These are phyloP conservation scores for Blastomyces parvus DNA, from an alignment of 2,329 filamentous ascomycete species.

Conservation along the genomic window DNA sequence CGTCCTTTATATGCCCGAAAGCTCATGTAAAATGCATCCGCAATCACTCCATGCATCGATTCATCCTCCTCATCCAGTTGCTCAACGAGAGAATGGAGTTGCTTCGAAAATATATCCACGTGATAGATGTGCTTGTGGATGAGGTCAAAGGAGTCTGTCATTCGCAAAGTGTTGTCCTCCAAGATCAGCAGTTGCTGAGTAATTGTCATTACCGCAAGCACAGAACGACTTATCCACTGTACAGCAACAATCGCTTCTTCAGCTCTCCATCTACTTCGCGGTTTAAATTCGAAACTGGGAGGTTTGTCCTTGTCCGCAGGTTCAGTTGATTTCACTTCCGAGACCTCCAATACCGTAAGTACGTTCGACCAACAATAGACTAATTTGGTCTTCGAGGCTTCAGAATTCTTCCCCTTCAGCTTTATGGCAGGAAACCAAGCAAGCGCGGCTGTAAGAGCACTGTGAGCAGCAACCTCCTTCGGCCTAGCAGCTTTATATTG, in stretches of 20 bases:
- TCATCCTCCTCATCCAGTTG: slow-evolving; percentile 76
- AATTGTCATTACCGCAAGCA: slow-evolving; percentile 83
- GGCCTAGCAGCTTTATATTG: slow-evolving; percentile 88
- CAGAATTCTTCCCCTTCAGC: slow-evolving; percentile 64
- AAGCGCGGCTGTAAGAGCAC: slow-evolving; percentile 83
- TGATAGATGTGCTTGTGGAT: slow-evolving; percentile 90
- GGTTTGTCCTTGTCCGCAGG: slow-evolving; percentile 65
- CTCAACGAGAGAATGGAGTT: slow-evolving; percentile 76
- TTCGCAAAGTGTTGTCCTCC: slow-evolving; percentile 77
- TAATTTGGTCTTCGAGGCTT: slow-evolving; percentile 65
- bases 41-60: slow-evolving; percentile 89
- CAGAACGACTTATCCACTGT: slow-evolving; percentile 92
- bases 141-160: slow-evolving; percentile 91
- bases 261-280: slow-evolving; percentile 81
- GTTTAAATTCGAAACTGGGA: slow-evolving; percentile 65
- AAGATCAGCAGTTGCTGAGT: slow-evolving; percentile 87
- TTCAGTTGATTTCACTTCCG: slow-evolving; percentile 52
- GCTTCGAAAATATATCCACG: slow-evolving; percentile 76
- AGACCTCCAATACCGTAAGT: slow-evolving; percentile 83
- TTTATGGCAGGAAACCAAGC: slow-evolving; percentile 97
- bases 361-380: slow-evolving; percentile 99
- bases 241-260: slow-evolving; percentile 94
- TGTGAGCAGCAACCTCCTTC: slow-evolving; percentile 82
- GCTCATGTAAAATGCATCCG: slow-evolving; percentile 97
- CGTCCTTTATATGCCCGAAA: slow-evolving; percentile 92